Evolutionary conservation across 768 basidiomycete genomes (phyloP), one percentile per base, ranked within the genome.

Genomic region (Coprinopsis sp.): DNA sequence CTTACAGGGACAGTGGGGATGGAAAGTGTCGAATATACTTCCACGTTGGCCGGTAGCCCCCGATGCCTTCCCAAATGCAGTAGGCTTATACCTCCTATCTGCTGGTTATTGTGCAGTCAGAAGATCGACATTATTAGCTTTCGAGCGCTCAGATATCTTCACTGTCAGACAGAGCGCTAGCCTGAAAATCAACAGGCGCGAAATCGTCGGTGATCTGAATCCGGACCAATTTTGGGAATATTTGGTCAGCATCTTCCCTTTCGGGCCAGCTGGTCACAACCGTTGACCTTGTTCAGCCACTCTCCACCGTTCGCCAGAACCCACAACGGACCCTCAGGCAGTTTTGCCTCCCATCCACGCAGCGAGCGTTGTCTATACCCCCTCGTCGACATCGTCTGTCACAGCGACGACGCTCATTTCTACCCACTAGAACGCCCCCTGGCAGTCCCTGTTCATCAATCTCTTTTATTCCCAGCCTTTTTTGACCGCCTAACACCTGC

Each of bases 331-430:
- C 33, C 44, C 41, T 38, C 49, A 30, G 43, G 22, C 37, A 44
- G 25, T 41, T 50, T 42, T 23, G 50, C 12, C 33, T 41, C 31
- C 31, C 53, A 37, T 19, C 14, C 37, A 37, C 40, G 23, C 47
- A 43, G 40, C 40, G 47, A 43, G 39, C 44, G 25, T 13, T 31
- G 34, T 29, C 16, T 18, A 40, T 36, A 49, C 44, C 43, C 29
- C 44, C 25, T 40, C 37, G 37, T 18, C 39, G 44, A 31, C 50
- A 11, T 47, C 53, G 37, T 49, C 49, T 43, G 36, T 51, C 36
- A 36, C 49, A 43, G 47, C 45, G 39, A 44, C 43, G 47, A 38
- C 47, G 40, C 25, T 24, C 31, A 16, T 22, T 49, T 1, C 21
- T 14, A 36, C 40, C 37, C 39, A 33, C 47, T 49, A 14, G 31